phyloP scores from a whole-genome alignment of 225 moss, liverwort and hornwort genomes.

The Neckera pumila region DNA sequence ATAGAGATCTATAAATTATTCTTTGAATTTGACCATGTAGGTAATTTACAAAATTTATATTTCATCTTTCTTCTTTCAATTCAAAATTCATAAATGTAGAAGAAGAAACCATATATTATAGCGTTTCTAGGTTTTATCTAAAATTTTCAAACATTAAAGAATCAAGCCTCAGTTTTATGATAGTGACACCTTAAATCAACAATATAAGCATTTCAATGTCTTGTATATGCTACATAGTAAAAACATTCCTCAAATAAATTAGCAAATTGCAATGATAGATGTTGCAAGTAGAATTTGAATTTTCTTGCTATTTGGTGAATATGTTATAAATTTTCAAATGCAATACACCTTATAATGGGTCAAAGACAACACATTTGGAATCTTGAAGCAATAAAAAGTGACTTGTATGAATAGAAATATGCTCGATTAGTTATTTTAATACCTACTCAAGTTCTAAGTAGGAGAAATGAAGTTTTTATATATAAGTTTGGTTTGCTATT shows the following conservation, averaged over 20 bases:
- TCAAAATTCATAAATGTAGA: not conserved
- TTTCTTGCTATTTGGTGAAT: not conserved
- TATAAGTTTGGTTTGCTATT: not conserved
- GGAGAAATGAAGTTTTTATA: accelerated
- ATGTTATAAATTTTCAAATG: not conserved
- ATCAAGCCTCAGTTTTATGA: too few relatives aligned
- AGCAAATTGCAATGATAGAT: not conserved
- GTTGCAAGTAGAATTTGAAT: not conserved
- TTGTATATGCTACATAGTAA: not conserved
- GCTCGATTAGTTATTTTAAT: not conserved
- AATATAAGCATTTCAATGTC: not conserved
- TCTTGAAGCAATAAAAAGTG: not conserved
- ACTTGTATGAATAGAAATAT: not conserved
- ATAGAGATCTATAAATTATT: not conserved
- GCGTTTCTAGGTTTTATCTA: not conserved
- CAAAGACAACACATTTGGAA: not conserved
- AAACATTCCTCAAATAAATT: not conserved
- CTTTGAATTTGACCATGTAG: not conserved
- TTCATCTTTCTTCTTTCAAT: not conserved
- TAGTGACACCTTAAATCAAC: not conserved
- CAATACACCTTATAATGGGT: not conserved
- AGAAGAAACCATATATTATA: not conserved
- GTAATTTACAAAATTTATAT: not conserved
- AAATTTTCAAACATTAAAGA: not conserved
- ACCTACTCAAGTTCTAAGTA: not conserved